These are phyloP conservation scores for Rhododendron henanense DNA, from an alignment of 148 eudicot species.

Conservation along the genomic window DNA sequence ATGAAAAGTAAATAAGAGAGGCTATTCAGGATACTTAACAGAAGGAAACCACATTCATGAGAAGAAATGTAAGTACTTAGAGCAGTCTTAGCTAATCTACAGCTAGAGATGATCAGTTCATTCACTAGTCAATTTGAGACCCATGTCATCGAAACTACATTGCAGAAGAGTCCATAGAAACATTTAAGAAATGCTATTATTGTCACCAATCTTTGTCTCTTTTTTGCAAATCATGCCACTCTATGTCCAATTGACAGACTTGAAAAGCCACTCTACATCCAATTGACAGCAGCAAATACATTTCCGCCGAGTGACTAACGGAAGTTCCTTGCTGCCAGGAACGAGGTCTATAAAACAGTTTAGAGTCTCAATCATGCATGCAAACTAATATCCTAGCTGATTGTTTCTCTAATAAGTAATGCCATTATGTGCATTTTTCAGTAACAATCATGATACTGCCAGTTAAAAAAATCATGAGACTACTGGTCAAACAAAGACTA, in stretches of 20 bases:
- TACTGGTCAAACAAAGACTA: background rate
- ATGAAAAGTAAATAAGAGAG: background rate
- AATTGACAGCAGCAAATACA: background rate
- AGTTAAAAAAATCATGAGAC: background rate
- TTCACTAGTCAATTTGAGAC: background rate
- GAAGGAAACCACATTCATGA: background rate
- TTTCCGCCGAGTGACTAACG: background rate
- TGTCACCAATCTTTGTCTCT: background rate
- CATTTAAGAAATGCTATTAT: background rate
- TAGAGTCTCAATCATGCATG: background rate
- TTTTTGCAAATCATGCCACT: background rate
- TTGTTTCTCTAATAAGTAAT: background rate
- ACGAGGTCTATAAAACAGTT: background rate
- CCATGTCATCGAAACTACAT: background rate
- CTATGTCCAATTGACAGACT: background rate
- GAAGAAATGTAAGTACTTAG: background rate
- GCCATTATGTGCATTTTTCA: background rate
- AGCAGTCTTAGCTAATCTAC: background rate
- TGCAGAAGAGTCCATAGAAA: background rate
- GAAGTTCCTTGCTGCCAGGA: background rate
- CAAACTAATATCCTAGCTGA: background rate
- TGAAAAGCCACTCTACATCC: background rate
- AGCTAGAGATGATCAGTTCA: background rate
- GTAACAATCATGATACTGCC: background rate
- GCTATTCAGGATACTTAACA: background rate